A percentile compares a stretch with the other conserved stretches of the same genome.
Conservation (phyloP, 192 early-diverging fungal genomes). For the Coemansia sp. region DNA sequence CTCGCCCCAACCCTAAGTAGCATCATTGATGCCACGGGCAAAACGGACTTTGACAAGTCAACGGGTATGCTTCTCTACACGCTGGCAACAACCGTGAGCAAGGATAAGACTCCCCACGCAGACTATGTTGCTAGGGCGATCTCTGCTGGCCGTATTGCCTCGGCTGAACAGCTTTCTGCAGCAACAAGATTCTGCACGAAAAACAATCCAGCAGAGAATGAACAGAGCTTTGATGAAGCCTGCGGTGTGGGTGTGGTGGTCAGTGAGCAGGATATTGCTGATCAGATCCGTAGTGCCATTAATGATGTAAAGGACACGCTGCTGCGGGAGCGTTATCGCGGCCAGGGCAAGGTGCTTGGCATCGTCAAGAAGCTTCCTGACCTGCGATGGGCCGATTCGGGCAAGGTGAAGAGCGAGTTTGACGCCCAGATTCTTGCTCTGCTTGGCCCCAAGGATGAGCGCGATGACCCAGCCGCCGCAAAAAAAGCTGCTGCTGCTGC, state of each 20-base stretch:
- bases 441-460: constrained; percentile 99
- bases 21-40: constrained; percentile 70
- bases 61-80: constrained; percentile 84
- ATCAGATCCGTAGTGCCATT: constrained; percentile 65
- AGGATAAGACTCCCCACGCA: constrained; percentile 70
- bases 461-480: constrained; percentile 68
- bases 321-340: constrained; percentile 82
- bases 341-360: constrained; percentile 75
- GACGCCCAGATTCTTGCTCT: constrained; percentile 80
- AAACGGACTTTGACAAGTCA: constrained; percentile 63
- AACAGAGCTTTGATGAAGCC: constrained; percentile 74
- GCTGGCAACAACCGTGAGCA: constrained; percentile 83
- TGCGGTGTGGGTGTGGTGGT: constrained; percentile 95
- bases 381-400: constrained; percentile 89
- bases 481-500: constrained; percentile 36
- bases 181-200: constrained; percentile 88
- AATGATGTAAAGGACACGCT: constrained; percentile 69
- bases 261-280: constrained; percentile 72
- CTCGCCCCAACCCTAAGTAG: constrained; percentile 74
- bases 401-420: constrained; percentile 82
- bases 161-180: constrained; percentile 87
- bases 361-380: constrained; percentile 65
- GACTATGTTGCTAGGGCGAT: constrained; percentile 84
- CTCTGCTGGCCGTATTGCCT: constrained; percentile 63
- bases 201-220: constrained; percentile 60